These are phyloP conservation scores for Ogataea hybrid DNA, from an alignment of 1,139 yeast species.

Conservation along the genomic window DNA sequence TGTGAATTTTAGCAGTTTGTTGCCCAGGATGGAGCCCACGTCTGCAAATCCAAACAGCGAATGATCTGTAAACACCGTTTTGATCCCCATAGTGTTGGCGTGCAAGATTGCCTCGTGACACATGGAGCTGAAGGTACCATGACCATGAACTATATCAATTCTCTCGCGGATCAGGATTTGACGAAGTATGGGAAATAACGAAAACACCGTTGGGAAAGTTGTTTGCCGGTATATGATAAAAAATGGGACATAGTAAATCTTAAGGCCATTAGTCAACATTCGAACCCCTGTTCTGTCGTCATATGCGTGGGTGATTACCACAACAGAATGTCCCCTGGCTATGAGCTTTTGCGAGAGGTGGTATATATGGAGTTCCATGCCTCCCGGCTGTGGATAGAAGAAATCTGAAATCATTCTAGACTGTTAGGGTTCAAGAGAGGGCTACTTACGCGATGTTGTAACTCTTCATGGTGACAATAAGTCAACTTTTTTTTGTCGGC, in stretches of 20 bases:
- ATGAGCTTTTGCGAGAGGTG: slow-evolving; percentile 79
- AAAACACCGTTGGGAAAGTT: slow-evolving; percentile 85
- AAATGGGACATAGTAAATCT: slow-evolving; percentile 89
- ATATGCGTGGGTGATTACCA: slow-evolving; percentile 86
- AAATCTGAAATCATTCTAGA: slow-evolving; percentile 89
- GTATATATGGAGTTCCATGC: slow-evolving; percentile 93
- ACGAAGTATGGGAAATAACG: slow-evolving; percentile 80
- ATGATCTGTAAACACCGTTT: slow-evolving; percentile 93
- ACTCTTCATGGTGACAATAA: slow-evolving; percentile 17
- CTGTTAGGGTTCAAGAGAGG: slow-evolving; percentile 5
- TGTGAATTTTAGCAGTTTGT: slow-evolving; percentile 81
- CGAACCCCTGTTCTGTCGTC: slow-evolving; percentile 81
- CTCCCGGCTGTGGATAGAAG: slow-evolving; percentile 98
- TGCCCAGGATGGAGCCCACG: slow-evolving; percentile 78
- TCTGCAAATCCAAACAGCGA: slow-evolving; percentile 94
- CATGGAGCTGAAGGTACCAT: slow-evolving; percentile 82
- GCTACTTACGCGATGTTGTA: slow-evolving; percentile 45
- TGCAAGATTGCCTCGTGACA: slow-evolving; percentile 91
- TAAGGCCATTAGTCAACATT: slow-evolving; percentile 81
- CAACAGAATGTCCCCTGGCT: slow-evolving; percentile 85
- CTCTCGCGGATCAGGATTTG: slow-evolving; percentile 82
- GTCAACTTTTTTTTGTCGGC: slow-evolving; percentile 1
- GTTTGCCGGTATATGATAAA: slow-evolving; percentile 77
- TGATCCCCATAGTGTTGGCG: slow-evolving; percentile 89
- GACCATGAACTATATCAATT: slow-evolving; percentile 92